Conservation (phyloP, 1,139 yeast species). For the Protomyces inundatus region DNA sequence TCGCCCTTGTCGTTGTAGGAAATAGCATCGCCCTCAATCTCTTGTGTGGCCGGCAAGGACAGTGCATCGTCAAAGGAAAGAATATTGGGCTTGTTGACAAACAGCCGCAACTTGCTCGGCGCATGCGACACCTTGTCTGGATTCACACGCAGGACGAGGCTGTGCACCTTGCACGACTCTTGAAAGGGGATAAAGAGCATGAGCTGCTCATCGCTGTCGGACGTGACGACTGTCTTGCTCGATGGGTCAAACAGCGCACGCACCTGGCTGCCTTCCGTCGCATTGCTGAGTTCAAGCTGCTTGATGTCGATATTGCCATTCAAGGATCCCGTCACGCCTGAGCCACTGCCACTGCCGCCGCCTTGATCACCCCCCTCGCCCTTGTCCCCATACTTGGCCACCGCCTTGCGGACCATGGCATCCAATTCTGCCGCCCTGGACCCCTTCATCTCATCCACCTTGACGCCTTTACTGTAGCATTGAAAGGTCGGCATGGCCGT, state of each 20-base stretch:
- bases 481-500: slow-evolving; percentile 62
- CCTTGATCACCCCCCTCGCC: neutral
- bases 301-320: slow-evolving; percentile 15
- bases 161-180: slow-evolving; percentile 24
- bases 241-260: slow-evolving; percentile 12
- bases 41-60: slow-evolving; percentile 24
- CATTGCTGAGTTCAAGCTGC: slow-evolving; percentile 16
- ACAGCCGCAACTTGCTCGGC: slow-evolving; percentile 25
- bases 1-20: slow-evolving; percentile 24
- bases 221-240: slow-evolving; percentile 10
- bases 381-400: neutral
- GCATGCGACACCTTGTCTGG: slow-evolving; percentile 16
- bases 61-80: slow-evolving; percentile 29
- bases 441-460: slow-evolving; percentile 63
- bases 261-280: neutral
- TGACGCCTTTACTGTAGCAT: slow-evolving; percentile 62
- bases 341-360: neutral
- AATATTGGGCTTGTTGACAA: slow-evolving; percentile 21
- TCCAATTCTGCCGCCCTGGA: slow-evolving; percentile 47
- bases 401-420: slow-evolving; percentile 12
- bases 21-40: slow-evolving; percentile 8
- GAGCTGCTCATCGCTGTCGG: slow-evolving; percentile 30
- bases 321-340: neutral
- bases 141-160: slow-evolving; percentile 8
- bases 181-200: slow-evolving; percentile 29